Evolutionary conservation across 805 yeast genomes (phyloP).

Genomic region (Martiniozyma abietophila): DNA sequence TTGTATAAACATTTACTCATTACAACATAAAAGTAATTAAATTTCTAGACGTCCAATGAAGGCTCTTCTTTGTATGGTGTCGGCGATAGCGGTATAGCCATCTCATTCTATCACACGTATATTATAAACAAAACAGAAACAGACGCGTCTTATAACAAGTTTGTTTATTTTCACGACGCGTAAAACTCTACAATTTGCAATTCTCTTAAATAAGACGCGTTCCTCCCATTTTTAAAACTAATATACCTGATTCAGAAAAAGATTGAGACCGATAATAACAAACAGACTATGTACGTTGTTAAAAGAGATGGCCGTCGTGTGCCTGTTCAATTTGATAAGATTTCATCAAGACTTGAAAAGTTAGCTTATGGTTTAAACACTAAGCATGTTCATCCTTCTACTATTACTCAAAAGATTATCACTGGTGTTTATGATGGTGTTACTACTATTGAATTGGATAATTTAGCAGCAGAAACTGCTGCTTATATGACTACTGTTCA

Average conservation of each 20-base stretch:
- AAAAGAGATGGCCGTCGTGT: slow-evolving; percentile 94
- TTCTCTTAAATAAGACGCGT: slow-evolving; percentile 5
- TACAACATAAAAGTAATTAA: too few relatives aligned
- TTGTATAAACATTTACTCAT: too few relatives aligned
- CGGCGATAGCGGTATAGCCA: too few relatives aligned
- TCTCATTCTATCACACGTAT: too few relatives aligned
- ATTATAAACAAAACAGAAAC: too few relatives aligned
- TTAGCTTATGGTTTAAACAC: slow-evolving; percentile 92
- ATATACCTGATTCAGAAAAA: too few relatives aligned
- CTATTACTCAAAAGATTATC: slow-evolving; percentile 91
- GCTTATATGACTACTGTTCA: slow-evolving; percentile 96
- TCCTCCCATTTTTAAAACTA: background rate
- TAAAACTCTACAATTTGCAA: slow-evolving; percentile 1
- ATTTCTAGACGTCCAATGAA: too few relatives aligned
- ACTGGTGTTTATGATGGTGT: slow-evolving; percentile 97
- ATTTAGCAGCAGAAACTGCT: slow-evolving; percentile 87
- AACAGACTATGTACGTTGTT: slow-evolving; percentile 57
- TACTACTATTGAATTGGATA: slow-evolving; percentile 79
- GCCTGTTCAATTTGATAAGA: slow-evolving; percentile 91
- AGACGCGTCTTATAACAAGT: too few relatives aligned
- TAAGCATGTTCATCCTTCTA: slow-evolving; percentile 86
- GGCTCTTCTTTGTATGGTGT: too few relatives aligned
- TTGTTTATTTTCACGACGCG: slow-evolving; percentile 6
- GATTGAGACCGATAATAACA: background rate
- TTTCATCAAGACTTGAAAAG: slow-evolving; percentile 90